Evolutionary conservation across 2,329 filamentous ascomycete genomes (phyloP).

Genomic region (Blastomyces emzantsi): DNA sequence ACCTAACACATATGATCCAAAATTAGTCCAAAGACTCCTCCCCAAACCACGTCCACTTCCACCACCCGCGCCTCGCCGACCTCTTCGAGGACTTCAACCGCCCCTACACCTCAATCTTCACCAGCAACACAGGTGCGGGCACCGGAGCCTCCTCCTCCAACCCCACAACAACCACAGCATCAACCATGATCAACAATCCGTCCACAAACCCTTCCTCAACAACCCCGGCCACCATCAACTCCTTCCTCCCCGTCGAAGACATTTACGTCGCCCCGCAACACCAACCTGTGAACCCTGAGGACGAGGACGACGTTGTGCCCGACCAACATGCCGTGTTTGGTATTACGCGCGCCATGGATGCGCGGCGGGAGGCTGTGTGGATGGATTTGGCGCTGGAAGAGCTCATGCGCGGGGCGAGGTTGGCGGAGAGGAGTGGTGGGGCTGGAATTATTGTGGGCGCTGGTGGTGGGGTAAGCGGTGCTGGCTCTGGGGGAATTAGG

Average conservation of each 20-base stretch:
- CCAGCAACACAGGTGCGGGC: constrained; percentile 12
- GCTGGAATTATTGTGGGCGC: constrained; percentile 11
- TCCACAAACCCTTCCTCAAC: constrained; percentile 19
- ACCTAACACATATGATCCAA: constrained; percentile 9
- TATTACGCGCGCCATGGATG: constrained; percentile 53
- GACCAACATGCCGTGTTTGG: constrained; percentile 60
- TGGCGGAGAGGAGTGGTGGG: constrained; percentile 25
- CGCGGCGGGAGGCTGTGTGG: constrained; percentile 47
- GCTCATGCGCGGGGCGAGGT: constrained; percentile 32
- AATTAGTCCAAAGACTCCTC: constrained; percentile 44
- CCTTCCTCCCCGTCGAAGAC: constrained; percentile 47
- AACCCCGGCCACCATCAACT: constrained; percentile 12
- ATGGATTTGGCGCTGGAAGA: constrained; percentile 49
- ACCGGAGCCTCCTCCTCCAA: constrained; percentile 22
- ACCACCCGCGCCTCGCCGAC: constrained; percentile 41
- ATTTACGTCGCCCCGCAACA: constrained; percentile 53
- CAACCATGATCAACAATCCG: constrained; percentile 9
- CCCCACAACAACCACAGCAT: background rate
- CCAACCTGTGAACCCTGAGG: constrained; percentile 56
- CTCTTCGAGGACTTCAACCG: constrained; percentile 44
- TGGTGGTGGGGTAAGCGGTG: constrained; percentile 36
- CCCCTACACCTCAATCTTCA: constrained; percentile 31
- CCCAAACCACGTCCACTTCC: constrained; percentile 41
- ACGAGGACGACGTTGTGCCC: constrained; percentile 58
- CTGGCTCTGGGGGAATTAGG: constrained; percentile 25